phyloP scores from a whole-genome alignment of 495 filamentous ascomycete genomes.

The Penicillium odoratum region DNA sequence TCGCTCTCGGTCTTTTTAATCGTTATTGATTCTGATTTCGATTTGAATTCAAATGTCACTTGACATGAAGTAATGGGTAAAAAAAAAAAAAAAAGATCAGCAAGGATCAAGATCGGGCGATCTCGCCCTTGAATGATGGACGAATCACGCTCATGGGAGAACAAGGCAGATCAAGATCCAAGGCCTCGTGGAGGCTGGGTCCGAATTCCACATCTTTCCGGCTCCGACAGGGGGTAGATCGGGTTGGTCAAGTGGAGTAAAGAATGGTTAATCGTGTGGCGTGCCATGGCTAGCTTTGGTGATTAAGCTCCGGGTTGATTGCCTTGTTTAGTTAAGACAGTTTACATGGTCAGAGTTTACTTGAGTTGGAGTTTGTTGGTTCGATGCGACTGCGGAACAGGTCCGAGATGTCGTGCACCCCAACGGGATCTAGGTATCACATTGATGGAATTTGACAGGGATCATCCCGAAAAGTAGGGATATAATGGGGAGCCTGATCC shows the following conservation, averaged over 20 bases:
- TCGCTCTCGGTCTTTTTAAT: no score
- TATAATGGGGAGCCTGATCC: not conserved
- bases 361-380: not conserved
- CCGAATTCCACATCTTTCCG: constrained; percentile 6
- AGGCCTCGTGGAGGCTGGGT: constrained; percentile 15
- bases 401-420: constrained; percentile 3
- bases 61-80: not conserved
- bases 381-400: constrained; percentile 4
- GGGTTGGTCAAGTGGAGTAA: constrained; percentile 6
- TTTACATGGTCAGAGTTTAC: not conserved
- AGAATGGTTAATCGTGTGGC: constrained; percentile 4
- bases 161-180: constrained; percentile 10
- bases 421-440: constrained; percentile 9
- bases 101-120: constrained; percentile 1
- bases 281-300: not conserved
- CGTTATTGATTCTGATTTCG: no score
- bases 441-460: constrained; percentile 12
- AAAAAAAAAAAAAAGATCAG: not conserved
- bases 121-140: constrained; percentile 17
- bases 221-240: constrained; percentile 1
- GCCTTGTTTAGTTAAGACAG: constrained; percentile 3
- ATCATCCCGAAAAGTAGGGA: not conserved
- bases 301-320: constrained; percentile 5
- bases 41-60: no score
- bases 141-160: constrained; percentile 5